Base-by-base conservation (phyloP, 768 basidiomycete species). In the Cystofilobasidium macerans region DNA sequence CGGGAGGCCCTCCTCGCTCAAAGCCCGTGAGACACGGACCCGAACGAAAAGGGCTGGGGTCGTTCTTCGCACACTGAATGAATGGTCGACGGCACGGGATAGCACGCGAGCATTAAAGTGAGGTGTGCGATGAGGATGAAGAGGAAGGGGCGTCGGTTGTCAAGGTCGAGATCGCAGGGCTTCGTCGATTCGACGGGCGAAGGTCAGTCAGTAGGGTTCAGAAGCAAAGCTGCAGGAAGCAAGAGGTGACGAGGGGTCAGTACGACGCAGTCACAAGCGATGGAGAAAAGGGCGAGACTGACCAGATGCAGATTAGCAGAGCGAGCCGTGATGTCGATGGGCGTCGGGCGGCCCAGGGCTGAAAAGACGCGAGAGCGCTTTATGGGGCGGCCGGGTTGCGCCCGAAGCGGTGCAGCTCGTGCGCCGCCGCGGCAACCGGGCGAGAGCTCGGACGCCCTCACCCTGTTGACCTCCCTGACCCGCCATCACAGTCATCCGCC, bases 81-180 rank as follows among this genome's bases (percentile, higher is more conserved):
- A 54, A 54, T 54, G 51, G 28, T 54, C 51, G 20, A 54, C 51
- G 51, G 51, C 51, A 54, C 30, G 12, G 51, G 51, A 30, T 30
- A 54, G 51, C 51, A 54, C 51, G 51, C 51, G 51, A 54, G 51
- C 51, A 54, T 54, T 54, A 54, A 54, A 54, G 51, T 54, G 51
- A 54, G 51, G n/a, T 54, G 51, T 54, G 51, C 51, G 45, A n/a
- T 22, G 51, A 5, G 24, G 48, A 8, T 18, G 48, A 43, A 24
- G 48, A 51, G 24, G 48, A 51, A 51, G 48, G 48, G 42, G 22
- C 11, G 42, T 11, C 12, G 42, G 22, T 43, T 11, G 42, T 12
- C 11, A 22, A 43, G 42, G 42, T 43, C 42, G 22, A 43, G 42
- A 43, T 43, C 12, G 12, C 8, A 40, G 42, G 42, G 42, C 16